Evolutionary conservation across 805 yeast genomes (phyloP), one percentile per base, ranked within the genome.

Genomic region (Metschnikowia vanudenii): DNA sequence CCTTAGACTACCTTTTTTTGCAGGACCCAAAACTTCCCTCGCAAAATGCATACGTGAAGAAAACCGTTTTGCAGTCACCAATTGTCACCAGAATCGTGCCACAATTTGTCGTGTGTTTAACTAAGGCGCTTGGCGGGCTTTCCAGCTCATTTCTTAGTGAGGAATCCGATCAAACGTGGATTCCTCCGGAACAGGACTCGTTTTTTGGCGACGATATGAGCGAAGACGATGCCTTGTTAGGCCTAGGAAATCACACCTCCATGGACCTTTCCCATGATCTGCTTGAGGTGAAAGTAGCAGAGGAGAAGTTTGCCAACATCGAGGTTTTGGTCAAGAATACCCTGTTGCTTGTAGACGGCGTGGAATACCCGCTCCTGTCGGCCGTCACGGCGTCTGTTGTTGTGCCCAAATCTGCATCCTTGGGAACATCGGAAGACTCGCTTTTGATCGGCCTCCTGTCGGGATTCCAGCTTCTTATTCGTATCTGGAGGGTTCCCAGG

Each of bases 11-110:
- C 14, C 41, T 48, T 35, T 31, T 35, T 19, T 32, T 45, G 20
- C 35, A 18, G 2, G 44, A 22, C 9, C 36, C 41, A 10, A n/a
- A 17, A 12, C 30, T 19, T 28, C 24, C 42, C 2, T 29, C 10
- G 12, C 31, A 45, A n/a, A 24, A 52, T 14, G 45, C 52, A 7
- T 67, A 57, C 39, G 45, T 64, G 31, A 68, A 67, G 50, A 65
- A 68, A 47, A 71, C 74, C 11, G 50, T 76, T n/a, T 53, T 72
- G 30, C 65, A 65, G 14, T 69, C 78, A 14, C 76, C 80, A 2
- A 57, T 69, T 1, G 56, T 74, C 24, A 54, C 57, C 20, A 57
- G 61, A 16, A 63, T 75, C 19, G 62, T 64, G 47, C 65, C 67
- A 11, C 42, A 52, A 11, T 71, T 75, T 55, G 49, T 54, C 17